phyloP scores from a whole-genome alignment of 108 stramenopile species.

The Skeletonema grethae region DNA sequence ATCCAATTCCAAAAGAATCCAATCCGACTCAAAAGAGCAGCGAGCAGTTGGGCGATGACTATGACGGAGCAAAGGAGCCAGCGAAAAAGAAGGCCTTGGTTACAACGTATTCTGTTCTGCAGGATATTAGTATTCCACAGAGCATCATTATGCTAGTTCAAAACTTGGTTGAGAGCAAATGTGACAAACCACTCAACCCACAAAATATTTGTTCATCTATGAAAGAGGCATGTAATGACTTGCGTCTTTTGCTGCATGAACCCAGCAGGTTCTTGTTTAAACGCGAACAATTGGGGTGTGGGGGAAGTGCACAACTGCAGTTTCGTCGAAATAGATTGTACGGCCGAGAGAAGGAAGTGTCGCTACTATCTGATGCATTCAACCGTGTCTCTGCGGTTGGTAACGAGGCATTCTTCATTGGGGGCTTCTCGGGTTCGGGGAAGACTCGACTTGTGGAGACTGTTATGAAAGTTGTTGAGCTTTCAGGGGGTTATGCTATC shows the following conservation, averaged over 20 bases:
- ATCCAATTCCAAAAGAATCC: neutral
- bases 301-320: neutral
- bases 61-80: neutral
- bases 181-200: conserved; percentile 6
- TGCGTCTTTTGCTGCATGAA: conserved; percentile 32
- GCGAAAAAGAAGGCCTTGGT: neutral
- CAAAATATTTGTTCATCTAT: conserved; percentile 30
- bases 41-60: neutral
- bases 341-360: conserved; percentile 29
- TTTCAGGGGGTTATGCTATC: conserved; percentile 14
- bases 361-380: conserved; percentile 29
- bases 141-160: conserved; percentile 16
- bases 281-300: neutral
- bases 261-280: conserved; percentile 38
- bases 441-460: conserved; percentile 23
- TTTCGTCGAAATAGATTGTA: conserved; percentile 27
- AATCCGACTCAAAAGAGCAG: neutral
- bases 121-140: neutral
- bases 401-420: conserved; percentile 40
- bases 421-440: conserved; percentile 35
- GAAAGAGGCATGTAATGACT: conserved; percentile 22
- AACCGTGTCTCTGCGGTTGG: conserved; percentile 27
- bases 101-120: conserved; percentile 4
- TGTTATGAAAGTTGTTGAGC: conserved; percentile 3
- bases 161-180: conserved; percentile 31